Evolutionary conservation across 768 basidiomycete species (phyloP), one percentile per base, ranked within the genome.

Genomic region (Naematelia aurantialba): DNA sequence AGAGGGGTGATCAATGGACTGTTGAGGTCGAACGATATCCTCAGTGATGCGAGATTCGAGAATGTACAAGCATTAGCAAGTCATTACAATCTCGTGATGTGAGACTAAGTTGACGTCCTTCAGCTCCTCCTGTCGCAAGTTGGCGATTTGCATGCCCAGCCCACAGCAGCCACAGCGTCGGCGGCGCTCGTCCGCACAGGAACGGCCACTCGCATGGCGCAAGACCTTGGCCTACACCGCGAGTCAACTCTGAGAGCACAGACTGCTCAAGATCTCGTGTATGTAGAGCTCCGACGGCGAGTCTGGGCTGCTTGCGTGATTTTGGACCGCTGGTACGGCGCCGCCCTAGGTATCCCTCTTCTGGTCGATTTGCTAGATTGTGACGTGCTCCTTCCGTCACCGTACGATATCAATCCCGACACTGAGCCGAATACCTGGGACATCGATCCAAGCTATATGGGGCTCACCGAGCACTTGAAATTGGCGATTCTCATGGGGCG

Each of bases 281-380:
- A 75, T 62, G 84, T 98, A 49, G 93, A 93, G 75, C 81, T 92
- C 45, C 81, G 92, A 54, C 83, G 96, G 60, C 83, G 96, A 53
- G 80, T 99, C 34, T 99, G 96, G 96, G 90, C 87, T 22, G 86
- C 86, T 39, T 98, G 94, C 79, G 85, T 98, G 55, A 90, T 98
- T 66, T 86, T 87, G 66, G 94, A 99, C 78, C 82, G 94, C 79
- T 96, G 92, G 89, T 83, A 86, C 55, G 89, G 89, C 72, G 80
- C 92, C 34, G 86, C 89, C 22, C 90, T 91, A 67, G 94, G 94
- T 0, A 89, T 91, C 65, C 94, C 94, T 2, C 88, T 86, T 74
- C 89, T 94, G 88, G 94, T 99, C 62, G 93, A 97, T 75, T 85
- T 98, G 1, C 85, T 88, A 65, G 96, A 99, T 76, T 99, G 96